Conservation (phyloP, 2,329 filamentous ascomycete species). For the Alternaria longipes region DNA sequence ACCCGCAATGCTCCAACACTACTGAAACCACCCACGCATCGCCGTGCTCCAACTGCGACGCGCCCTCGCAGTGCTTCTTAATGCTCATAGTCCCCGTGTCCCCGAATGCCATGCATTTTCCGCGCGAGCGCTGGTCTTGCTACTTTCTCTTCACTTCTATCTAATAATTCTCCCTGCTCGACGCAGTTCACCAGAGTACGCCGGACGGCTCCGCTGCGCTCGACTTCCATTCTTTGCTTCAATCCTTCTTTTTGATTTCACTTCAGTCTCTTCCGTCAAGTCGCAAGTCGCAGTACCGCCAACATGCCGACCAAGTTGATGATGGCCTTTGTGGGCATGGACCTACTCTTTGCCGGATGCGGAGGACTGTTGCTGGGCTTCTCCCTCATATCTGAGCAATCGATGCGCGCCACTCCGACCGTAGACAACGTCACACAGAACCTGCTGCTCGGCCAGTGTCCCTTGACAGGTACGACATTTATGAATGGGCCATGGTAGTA, state of each 20-base stretch:
- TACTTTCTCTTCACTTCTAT: constrained; percentile 39
- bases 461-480: constrained; percentile 60
- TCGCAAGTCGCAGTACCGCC: constrained; percentile 33
- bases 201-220: constrained; percentile 50
- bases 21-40: constrained; percentile 48
- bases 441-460: constrained; percentile 62
- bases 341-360: constrained; percentile 62
- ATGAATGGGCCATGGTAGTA: not conserved
- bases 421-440: constrained; percentile 61
- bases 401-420: constrained; percentile 54
- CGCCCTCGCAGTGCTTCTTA: constrained; percentile 44
- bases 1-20: constrained; percentile 40
- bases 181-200: constrained; percentile 47
- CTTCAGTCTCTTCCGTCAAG: constrained; percentile 18
- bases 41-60: constrained; percentile 43
- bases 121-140: constrained; percentile 34
- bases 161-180: constrained; percentile 43
- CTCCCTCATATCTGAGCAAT: constrained; percentile 60
- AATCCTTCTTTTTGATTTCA: constrained; percentile 5
- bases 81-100: constrained; percentile 42
- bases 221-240: constrained; percentile 45
- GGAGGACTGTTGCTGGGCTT: constrained; percentile 63
- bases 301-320: constrained; percentile 63
- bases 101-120: constrained; percentile 36
- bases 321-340: constrained; percentile 60